phyloP scores from a whole-genome alignment of 2,329 filamentous ascomycete species.

The Colletotrichum shisoi region DNA sequence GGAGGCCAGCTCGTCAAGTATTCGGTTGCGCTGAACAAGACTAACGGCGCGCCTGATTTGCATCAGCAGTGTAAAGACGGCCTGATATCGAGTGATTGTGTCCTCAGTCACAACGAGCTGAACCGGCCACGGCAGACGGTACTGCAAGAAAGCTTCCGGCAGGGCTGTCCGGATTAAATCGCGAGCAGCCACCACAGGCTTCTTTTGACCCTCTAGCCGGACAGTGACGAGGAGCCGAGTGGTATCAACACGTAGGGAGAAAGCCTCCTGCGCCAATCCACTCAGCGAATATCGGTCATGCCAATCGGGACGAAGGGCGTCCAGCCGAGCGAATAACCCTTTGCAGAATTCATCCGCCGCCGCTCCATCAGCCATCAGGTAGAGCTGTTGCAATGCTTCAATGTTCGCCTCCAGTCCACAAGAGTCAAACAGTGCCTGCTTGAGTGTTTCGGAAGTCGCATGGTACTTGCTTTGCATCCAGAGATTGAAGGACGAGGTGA shows the following conservation, averaged over 20 bases:
- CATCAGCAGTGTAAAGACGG: conserved; percentile 76
- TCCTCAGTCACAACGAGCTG: conserved; percentile 76
- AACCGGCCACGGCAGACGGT: conserved; percentile 71
- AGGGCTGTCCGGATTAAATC: conserved; percentile 56
- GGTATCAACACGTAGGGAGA: conserved; percentile 65
- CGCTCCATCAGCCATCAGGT: conserved; percentile 78
- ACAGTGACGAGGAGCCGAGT: conserved; percentile 70
- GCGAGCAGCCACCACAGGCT: conserved; percentile 54
- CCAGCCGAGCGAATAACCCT: conserved; percentile 77
- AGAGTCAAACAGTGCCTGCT: conserved; percentile 70
- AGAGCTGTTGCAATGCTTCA: conserved; percentile 73
- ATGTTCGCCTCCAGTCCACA: conserved; percentile 73
- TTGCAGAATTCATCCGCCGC: conserved; percentile 71
- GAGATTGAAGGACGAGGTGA: conserved; percentile 73
- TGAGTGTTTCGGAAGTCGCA: conserved; percentile 71
- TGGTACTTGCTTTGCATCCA: conserved; percentile 81
- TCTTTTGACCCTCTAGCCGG: conserved; percentile 50
- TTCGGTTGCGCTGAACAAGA: conserved; percentile 66
- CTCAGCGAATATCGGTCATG: conserved; percentile 83
- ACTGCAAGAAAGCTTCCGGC: conserved; percentile 70
- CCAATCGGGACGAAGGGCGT: conserved; percentile 69
- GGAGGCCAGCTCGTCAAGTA: conserved; percentile 53
- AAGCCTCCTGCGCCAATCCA: conserved; percentile 77
- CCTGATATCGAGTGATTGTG: conserved; percentile 72
- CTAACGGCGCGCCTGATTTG: conserved; percentile 77